A percentile compares a stretch with the other conserved stretches of the same genome.
Evolutionary conservation across 257 asterid species (phyloP).

Genomic region (Jacaranda copaia): DNA sequence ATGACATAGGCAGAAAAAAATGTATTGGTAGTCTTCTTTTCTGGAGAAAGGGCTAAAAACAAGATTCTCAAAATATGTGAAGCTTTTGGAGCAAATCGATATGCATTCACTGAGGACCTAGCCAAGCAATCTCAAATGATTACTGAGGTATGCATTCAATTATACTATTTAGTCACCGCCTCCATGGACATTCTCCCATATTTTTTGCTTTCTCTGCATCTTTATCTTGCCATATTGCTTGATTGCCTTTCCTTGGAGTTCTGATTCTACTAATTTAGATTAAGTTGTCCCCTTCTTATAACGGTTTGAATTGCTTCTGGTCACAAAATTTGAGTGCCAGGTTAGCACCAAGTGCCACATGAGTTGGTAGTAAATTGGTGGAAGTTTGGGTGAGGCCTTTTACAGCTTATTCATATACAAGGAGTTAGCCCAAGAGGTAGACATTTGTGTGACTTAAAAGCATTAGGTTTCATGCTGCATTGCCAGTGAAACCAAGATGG

Average conservation of each 20-base stretch:
- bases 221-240: neutral
- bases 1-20: conserved; percentile 68
- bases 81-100: conserved; percentile 87
- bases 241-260: neutral
- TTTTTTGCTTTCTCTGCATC: neutral
- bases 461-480: neutral
- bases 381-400: neutral
- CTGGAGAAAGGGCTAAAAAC: conserved; percentile 81
- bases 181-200: neutral
- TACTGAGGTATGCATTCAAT: conserved; percentile 52
- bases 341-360: neutral
- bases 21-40: conserved; percentile 76
- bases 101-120: conserved; percentile 67
- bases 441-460: neutral
- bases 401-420: neutral
- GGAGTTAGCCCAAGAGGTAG: neutral
- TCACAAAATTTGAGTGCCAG: neutral
- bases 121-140: conserved; percentile 67
- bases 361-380: neutral
- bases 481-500: neutral
- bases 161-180: neutral
- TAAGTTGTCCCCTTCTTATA: neutral
- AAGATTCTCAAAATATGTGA: conserved; percentile 82
- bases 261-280: neutral
- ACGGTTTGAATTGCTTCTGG: neutral